phyloP scores from a whole-genome alignment of 345 rosid genomes.

The Leavenworthia alabamica region DNA sequence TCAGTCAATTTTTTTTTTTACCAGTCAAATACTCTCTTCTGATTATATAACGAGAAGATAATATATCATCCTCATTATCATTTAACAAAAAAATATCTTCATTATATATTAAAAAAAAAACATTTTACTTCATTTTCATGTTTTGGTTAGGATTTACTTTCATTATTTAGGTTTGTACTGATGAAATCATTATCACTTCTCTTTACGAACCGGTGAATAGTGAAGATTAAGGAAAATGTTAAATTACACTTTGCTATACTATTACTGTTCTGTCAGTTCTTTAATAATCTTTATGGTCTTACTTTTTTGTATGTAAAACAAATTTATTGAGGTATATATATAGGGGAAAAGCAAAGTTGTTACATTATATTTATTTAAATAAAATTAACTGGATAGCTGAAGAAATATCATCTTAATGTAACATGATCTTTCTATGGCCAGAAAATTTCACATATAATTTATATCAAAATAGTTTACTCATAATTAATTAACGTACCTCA shows the following conservation, averaged over 20 bases:
- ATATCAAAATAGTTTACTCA: too few species aligned
- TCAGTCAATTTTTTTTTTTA: neutral
- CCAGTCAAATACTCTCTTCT: too few species aligned
- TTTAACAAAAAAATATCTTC: too few species aligned
- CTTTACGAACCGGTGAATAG: neutral
- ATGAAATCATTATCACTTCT: neutral
- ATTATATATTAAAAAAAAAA: too few species aligned
- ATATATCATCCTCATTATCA: too few species aligned
- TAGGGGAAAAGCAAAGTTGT: too few species aligned
- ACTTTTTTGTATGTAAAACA: neutral
- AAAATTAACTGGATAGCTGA: too few species aligned
- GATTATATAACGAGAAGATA: neutral
- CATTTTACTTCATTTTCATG: neutral
- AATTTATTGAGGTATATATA: neutral
- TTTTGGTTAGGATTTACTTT: neutral
- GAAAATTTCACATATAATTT: neutral
- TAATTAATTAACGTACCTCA: neutral
- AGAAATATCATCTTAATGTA: too few species aligned
- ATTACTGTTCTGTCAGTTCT: neutral
- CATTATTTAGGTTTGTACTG: neutral
- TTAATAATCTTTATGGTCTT: neutral
- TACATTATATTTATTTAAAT: too few species aligned
- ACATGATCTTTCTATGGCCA: neutral
- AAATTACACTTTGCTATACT: too few species aligned
- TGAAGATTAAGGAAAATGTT: neutral